phyloP scores from a whole-genome alignment of 2,329 filamentous ascomycete genomes.

The Zasmidium angulare region DNA sequence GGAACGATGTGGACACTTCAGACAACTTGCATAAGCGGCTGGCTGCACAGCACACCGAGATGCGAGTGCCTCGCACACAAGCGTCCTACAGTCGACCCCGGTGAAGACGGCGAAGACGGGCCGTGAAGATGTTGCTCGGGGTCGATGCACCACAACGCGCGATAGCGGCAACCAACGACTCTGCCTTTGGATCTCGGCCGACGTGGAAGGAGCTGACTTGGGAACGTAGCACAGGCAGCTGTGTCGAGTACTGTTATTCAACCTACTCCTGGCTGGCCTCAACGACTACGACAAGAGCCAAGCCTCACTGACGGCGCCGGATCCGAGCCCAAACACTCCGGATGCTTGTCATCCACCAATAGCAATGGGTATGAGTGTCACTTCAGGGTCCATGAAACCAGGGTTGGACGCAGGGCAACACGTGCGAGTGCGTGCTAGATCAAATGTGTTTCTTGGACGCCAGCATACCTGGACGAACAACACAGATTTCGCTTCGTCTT shows the following conservation, averaged over 20 bases:
- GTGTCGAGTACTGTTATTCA: neutral
- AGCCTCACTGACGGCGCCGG: neutral
- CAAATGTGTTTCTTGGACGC: neutral
- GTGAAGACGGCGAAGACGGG: neutral
- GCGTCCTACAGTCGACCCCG: neutral
- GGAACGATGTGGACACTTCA: too few species aligned
- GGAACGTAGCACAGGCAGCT: neutral
- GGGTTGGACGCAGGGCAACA: conserved; percentile 4
- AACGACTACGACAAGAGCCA: neutral
- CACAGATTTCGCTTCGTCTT: neutral
- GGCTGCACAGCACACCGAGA: too few species aligned
- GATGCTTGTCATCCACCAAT: neutral
- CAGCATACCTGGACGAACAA: neutral
- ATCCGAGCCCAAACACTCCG: neutral
- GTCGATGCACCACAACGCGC: neutral
- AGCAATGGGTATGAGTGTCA: neutral
- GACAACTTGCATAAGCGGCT: too few species aligned
- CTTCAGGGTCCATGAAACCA: neutral
- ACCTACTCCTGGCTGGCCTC: neutral
- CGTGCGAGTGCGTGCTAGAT: neutral
- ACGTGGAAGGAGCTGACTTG: neutral
- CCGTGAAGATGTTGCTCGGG: neutral
- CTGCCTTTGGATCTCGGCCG: neutral
- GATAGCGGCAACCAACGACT: neutral
- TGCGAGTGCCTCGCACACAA: neutral